These are phyloP conservation scores for Papilionanthe hybrid DNA, from an alignment of 116 monocot genomes.

Conservation along the genomic window DNA sequence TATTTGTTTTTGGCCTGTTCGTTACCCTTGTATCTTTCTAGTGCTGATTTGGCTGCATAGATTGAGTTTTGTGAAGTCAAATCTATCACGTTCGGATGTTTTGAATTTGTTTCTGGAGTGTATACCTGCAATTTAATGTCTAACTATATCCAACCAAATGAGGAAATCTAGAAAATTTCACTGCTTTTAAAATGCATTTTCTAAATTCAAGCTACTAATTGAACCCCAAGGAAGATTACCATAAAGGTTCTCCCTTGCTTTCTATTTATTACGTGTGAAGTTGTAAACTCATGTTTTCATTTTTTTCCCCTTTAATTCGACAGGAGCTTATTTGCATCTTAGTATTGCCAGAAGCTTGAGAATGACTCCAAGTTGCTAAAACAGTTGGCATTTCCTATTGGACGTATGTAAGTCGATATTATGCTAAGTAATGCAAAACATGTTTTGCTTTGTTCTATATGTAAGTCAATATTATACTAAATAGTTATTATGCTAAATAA, in stretches of 20 bases:
- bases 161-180: too few relatives aligned
- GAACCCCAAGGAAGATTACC: not conserved
- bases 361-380: not conserved
- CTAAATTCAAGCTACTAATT: not conserved
- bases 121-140: too few relatives aligned
- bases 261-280: not conserved
- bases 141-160: too few relatives aligned
- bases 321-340: not conserved
- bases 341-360: not conserved
- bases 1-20: too few relatives aligned
- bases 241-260: not conserved
- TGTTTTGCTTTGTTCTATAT: conserved; percentile 17
- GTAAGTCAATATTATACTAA: conserved; percentile 7
- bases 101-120: too few relatives aligned
- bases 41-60: not conserved
- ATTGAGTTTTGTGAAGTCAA: too few relatives aligned
- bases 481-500: conserved; percentile 4
- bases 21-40: not conserved
- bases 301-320: not conserved
- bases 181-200: not conserved
- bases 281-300: not conserved
- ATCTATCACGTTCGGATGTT: not conserved
- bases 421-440: conserved; percentile 11
- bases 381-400: conserved; percentile 5
- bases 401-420: conserved; percentile 31